Evolutionary conservation across 1,139 yeast genomes (phyloP), one percentile per base, ranked within the genome.

Genomic region (Kluyveromyces sp.): DNA sequence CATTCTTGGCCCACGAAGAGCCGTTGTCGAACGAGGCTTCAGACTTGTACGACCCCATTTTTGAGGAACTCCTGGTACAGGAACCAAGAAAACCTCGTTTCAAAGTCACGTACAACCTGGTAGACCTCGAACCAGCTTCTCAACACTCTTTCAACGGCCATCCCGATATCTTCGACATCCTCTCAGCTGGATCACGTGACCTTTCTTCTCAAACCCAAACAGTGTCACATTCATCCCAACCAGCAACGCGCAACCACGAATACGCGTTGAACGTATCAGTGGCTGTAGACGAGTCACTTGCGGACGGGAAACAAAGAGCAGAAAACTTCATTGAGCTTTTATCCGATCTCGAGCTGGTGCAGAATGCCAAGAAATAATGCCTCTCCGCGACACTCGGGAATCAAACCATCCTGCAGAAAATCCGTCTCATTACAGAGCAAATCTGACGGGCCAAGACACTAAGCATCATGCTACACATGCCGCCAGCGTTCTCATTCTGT

Each of bases 1-100:
- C 50, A 41, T 52, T 45, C 19, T 45, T 43, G 29, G 48, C 60
- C 2, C 62, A 60, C 32, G 51, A 46, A 7, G 42, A 50, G 16
- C 49, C 56, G 3, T 28, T 52, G 8, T 31, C 46, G 7, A 47
- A 51, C 49, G 49, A 58, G 45, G 45, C 63, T 49, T 70, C 81
- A 41, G 80, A 80, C 33, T 64, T 67, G 41, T 66, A 66, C 45
- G 85, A 79, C 52, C 79, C 81, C 31, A 53, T 78, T 13, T 84
- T 84, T 57, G 92, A 83, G 56, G 83, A 76, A 34, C 66, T 84
- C 50, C 55, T 83, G 39, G 70, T 78, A 3, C 77, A 81, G 22
- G 68, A 82, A 33, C 77, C 77, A 33, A 75, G 74, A 37, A 66
- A 74, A 30, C 74, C 74, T 41, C 72, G 88, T 62, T 80, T 85